phyloP scores from a whole-genome alignment of 2,329 filamentous ascomycete species.

The Onygenales sp. region DNA sequence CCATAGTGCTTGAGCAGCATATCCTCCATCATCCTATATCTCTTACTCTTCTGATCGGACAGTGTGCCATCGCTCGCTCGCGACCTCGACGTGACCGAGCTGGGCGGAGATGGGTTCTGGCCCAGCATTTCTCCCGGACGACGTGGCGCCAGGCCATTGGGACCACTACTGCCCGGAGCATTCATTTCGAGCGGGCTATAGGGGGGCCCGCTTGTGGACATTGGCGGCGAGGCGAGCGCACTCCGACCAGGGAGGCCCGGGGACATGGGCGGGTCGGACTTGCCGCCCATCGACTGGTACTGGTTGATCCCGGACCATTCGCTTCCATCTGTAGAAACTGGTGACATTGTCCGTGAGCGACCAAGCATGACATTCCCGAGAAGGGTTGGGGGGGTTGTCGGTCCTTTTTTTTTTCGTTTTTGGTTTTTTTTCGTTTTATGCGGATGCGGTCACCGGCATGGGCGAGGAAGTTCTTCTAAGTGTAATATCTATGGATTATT shows the following conservation, averaged over 20 bases:
- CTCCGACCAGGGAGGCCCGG: slow-evolving; percentile 41
- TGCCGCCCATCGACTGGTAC: slow-evolving; percentile 48
- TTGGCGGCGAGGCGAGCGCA: slow-evolving; percentile 55
- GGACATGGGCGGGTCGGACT: slow-evolving; percentile 31
- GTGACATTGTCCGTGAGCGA: slow-evolving; percentile 68
- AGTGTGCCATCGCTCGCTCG: slow-evolving; percentile 68
- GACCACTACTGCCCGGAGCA: slow-evolving; percentile 3
- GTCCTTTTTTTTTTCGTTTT: too few relatives aligned
- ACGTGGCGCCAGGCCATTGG: slow-evolving; percentile 38
- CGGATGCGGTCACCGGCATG: too few relatives aligned
- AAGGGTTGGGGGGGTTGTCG: neutral
- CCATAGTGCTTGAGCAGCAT: slow-evolving; percentile 72
- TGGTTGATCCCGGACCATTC: slow-evolving; percentile 68
- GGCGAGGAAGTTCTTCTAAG: too few relatives aligned
- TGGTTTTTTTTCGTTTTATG: too few relatives aligned
- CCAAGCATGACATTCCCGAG: slow-evolving; percentile 44
- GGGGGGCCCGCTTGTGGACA: slow-evolving; percentile 44
- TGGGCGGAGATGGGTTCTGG: slow-evolving; percentile 70
- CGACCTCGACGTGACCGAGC: slow-evolving; percentile 61
- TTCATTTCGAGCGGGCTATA: slow-evolving; percentile 10
- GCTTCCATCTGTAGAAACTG: slow-evolving; percentile 70
- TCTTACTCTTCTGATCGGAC: slow-evolving; percentile 55
- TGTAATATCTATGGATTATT: too few relatives aligned
- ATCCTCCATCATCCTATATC: slow-evolving; percentile 53
- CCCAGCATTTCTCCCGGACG: slow-evolving; percentile 43